Conservation (phyloP, 495 filamentous ascomycete genomes). For the Diplogelasinospora grovesii region DNA sequence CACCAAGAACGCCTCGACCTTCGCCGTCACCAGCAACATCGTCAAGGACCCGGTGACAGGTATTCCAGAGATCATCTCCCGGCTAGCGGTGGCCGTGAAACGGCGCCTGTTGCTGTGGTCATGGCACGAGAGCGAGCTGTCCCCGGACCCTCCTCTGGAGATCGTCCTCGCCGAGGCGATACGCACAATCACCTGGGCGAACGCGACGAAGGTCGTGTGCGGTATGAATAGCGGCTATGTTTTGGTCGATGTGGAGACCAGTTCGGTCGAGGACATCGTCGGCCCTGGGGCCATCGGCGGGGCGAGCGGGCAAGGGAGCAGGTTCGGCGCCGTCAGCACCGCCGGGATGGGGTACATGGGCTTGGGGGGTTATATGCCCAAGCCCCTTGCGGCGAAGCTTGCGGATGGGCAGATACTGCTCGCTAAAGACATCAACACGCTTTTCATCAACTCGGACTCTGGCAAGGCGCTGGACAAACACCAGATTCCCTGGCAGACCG, state of each 20-base stretch:
- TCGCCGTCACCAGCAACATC: slow-evolving; percentile 92
- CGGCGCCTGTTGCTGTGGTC: slow-evolving; percentile 83
- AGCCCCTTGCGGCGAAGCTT: slow-evolving; percentile 77
- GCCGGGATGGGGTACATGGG: slow-evolving; percentile 93
- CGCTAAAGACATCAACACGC: slow-evolving; percentile 90
- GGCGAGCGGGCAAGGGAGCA: slow-evolving; percentile 55
- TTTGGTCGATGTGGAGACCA: slow-evolving; percentile 73
- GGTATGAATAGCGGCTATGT: slow-evolving; percentile 86
- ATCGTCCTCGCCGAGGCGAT: slow-evolving; percentile 71
- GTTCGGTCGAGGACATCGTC: slow-evolving; percentile 64
- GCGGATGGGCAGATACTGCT: slow-evolving; percentile 78
- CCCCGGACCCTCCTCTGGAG: slow-evolving; percentile 62
- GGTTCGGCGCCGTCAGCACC: slow-evolving; percentile 52
- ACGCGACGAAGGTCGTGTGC: slow-evolving; percentile 73
- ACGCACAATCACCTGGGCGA: slow-evolving; percentile 83
- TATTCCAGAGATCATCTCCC: slow-evolving; percentile 82
- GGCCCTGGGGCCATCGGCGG: slow-evolving; percentile 71
- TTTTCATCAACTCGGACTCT: slow-evolving; percentile 79
- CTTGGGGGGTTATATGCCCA: slow-evolving; percentile 81
- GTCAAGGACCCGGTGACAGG: slow-evolving; percentile 80
- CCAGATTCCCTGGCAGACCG: slow-evolving; percentile 84
- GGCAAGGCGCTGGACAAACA: slow-evolving; percentile 77
- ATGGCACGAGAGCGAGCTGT: slow-evolving; percentile 91
- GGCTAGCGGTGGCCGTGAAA: slow-evolving; percentile 88
- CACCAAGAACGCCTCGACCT: slow-evolving; percentile 80